A percentile compares a stretch with the other conserved stretches of the same genome.
These are phyloP conservation scores for Phytomonas sp. DNA, from an alignment of 208 protist species.

Conservation along the genomic window DNA sequence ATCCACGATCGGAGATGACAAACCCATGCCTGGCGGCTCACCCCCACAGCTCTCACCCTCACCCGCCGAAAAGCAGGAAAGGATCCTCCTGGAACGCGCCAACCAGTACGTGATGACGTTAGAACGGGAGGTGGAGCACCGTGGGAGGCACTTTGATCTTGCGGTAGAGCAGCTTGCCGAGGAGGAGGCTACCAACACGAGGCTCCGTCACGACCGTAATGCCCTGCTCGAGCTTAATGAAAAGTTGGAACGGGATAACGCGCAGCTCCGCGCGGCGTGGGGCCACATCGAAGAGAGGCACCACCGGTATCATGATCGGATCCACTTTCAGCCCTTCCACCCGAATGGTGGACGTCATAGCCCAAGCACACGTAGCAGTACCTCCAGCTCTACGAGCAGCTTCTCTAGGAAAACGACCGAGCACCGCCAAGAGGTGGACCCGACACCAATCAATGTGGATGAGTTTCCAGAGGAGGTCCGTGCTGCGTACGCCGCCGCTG, in stretches of 20 bases:
- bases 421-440: no score
- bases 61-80: slow-evolving; percentile 18
- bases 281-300: not conserved
- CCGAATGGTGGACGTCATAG: not conserved
- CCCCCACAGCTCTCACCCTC: not conserved
- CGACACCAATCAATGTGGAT: not conserved
- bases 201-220: slow-evolving; percentile 44
- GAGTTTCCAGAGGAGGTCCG: not conserved
- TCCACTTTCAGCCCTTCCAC: not conserved
- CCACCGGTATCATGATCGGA: not conserved
- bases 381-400: not conserved
- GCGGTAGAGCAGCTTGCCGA: slow-evolving; percentile 37
- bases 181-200: slow-evolving; percentile 25
- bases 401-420: not conserved
- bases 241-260: slow-evolving; percentile 24
- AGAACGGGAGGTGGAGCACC: slow-evolving; percentile 50
- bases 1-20: not conserved
- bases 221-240: slow-evolving; percentile 31
- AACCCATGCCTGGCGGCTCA: not conserved
- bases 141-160: slow-evolving; percentile 29
- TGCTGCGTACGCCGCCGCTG: not conserved
- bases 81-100: slow-evolving; percentile 35
- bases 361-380: slow-evolving; percentile 7
- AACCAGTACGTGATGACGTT: slow-evolving; percentile 43
- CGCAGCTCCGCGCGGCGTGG: slow-evolving; percentile 10